Percentiles rank a stretch among this genome's conserved stretches.
These are phyloP conservation scores for Hypoxylon sp. DNA, from an alignment of 2,329 filamentous ascomycete species.

Conservation along the genomic window DNA sequence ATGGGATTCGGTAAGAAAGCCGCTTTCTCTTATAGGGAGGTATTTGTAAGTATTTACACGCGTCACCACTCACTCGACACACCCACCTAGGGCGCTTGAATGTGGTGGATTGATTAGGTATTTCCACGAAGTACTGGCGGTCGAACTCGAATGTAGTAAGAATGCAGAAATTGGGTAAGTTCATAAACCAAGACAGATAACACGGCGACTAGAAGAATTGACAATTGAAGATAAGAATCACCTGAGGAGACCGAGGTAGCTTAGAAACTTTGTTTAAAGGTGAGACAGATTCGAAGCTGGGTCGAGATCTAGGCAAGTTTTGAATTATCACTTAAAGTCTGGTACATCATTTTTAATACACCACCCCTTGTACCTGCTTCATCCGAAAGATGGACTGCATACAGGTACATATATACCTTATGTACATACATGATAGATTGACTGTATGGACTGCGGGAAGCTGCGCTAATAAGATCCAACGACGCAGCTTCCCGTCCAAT, in stretches of 20 bases:
- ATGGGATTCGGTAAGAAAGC: conserved; percentile 18
- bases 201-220: conserved; percentile 17
- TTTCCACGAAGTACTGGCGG: conserved; percentile 11
- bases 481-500: conserved; percentile 46
- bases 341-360: not conserved
- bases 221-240: conserved; percentile 24
- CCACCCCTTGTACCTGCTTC: conserved; percentile 22
- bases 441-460: conserved; percentile 43
- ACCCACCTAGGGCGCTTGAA: conserved; percentile 8
- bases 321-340: conserved; percentile 23
- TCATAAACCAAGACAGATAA: conserved; percentile 16
- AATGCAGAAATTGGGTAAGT: conserved; percentile 26
- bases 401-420: no score
- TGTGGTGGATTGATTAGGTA: conserved; percentile 2
- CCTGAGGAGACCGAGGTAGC: conserved; percentile 20
- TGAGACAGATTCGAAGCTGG: conserved; percentile 52
- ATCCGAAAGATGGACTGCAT: conserved; percentile 33
- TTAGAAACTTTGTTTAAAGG: conserved; percentile 42
- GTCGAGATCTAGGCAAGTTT: conserved; percentile 43
- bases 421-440: no score
- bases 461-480: conserved; percentile 43
- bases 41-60: conserved; percentile 21
- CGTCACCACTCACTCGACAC: conserved; percentile 12
- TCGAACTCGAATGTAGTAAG: conserved; percentile 26
- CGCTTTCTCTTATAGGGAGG: conserved; percentile 8